phyloP scores from a whole-genome alignment of 1,284 basidiomycete species.

The Leccinum olivaceoglutinosum region DNA sequence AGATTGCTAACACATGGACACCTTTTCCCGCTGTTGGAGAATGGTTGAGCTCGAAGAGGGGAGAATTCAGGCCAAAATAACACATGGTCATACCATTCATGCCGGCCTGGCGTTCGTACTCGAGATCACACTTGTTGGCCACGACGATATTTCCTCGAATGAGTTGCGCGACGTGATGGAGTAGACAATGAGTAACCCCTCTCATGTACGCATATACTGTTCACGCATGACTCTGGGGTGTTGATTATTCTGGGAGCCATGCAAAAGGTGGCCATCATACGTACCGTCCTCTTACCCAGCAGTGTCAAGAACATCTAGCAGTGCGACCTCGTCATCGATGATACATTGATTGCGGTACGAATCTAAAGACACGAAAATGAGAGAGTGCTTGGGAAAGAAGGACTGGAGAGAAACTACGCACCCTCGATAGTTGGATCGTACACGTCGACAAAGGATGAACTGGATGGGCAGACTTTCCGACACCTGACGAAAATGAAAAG shows the following conservation, averaged over 20 bases:
- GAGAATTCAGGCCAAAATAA: neutral
- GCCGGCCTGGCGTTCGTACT: constrained; percentile 96
- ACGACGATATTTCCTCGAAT: constrained; percentile 98
- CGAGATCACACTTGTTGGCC: constrained; percentile 98
- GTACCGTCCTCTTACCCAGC: constrained; percentile 97
- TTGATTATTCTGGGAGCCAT: constrained; percentile 1
- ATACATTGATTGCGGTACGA: constrained; percentile 95
- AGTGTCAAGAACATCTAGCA: constrained; percentile 97
- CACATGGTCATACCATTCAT: constrained; percentile 73
- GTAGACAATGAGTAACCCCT: constrained; percentile 98
- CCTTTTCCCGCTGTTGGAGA: no score
- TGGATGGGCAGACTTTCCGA: constrained; percentile 96
- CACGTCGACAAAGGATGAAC: constrained; percentile 96
- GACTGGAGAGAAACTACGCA: constrained; percentile 28
- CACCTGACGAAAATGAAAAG: constrained; percentile 49
- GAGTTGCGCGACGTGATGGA: constrained; percentile 98
- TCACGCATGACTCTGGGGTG: constrained; percentile 85
- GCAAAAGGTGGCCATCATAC: constrained; percentile 29
- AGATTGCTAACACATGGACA: constrained; percentile 34
- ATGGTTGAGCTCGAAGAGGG: no score
- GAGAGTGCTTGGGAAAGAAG: neutral
- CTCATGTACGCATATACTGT: constrained; percentile 96
- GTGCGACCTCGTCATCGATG: constrained; percentile 96
- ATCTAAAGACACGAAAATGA: constrained; percentile 42
- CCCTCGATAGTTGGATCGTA: constrained; percentile 98